A percentile compares a stretch with the other conserved stretches of the same genome.
Conservation (phyloP, 768 basidiomycete genomes). For the Termitomyces sp. region DNA sequence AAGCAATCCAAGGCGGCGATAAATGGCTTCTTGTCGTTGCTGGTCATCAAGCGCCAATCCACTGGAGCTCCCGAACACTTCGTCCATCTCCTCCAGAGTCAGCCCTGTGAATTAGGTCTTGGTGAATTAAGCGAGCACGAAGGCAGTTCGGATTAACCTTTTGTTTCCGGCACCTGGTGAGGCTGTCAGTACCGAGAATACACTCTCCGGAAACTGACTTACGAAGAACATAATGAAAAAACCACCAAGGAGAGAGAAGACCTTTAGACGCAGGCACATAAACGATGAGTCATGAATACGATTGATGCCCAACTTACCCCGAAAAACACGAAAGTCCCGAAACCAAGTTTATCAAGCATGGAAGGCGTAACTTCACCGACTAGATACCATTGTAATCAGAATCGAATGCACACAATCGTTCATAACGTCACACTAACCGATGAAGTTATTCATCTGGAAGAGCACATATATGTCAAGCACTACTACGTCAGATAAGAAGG, state of each 20-base stretch:
- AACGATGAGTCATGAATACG: background rate
- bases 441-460: slow-evolving; percentile 73
- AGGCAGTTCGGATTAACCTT: slow-evolving; percentile 41
- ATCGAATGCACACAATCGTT: background rate
- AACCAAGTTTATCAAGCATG: slow-evolving; percentile 63
- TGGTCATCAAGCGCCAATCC: slow-evolving; percentile 59
- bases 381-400: background rate
- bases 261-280: slow-evolving; percentile 27
- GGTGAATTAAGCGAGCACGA: background rate
- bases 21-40: slow-evolving; percentile 45
- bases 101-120: slow-evolving; percentile 33
- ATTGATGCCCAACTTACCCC: slow-evolving; percentile 41
- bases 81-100: slow-evolving; percentile 78
- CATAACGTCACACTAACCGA: slow-evolving; percentile 39
- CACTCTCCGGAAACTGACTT: slow-evolving; percentile 21
- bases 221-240: slow-evolving; percentile 67
- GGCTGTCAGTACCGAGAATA: background rate
- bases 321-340: slow-evolving; percentile 78
- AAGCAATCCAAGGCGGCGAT: slow-evolving; percentile 61
- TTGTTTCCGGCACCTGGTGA: slow-evolving; percentile 70
- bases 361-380: slow-evolving; percentile 59
- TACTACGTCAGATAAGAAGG: background rate
- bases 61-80: slow-evolving; percentile 60
- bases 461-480: background rate
- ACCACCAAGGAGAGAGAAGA: slow-evolving; percentile 66